A percentile compares a stretch with the other conserved stretches of the same genome.
Conservation (phyloP, 345 rosid genomes). For the Gossypium herbaceum region DNA sequence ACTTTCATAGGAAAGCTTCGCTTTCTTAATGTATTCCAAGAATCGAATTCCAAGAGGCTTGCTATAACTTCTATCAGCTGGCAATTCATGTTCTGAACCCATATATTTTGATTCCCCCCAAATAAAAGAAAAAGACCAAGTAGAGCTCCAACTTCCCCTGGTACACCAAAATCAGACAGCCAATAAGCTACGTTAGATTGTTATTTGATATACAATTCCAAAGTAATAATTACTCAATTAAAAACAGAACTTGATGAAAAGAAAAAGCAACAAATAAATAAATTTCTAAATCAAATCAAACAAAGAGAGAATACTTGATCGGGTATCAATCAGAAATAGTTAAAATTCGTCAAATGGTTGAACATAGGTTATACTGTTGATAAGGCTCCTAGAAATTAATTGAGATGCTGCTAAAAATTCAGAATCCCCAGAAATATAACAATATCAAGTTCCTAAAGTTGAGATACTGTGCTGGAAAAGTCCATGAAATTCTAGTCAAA, state of each 20-base stretch:
- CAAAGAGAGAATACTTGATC: neutral
- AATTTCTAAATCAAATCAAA: neutral
- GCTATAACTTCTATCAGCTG: constrained; percentile 15
- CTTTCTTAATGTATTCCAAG: constrained; percentile 42
- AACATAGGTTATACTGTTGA: neutral
- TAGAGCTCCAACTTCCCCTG: constrained; percentile 8
- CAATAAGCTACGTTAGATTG: neutral
- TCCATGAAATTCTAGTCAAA: neutral
- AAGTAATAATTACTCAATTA: neutral
- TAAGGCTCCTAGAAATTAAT: too few relatives aligned
- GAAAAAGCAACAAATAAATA: neutral
- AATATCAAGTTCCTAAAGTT: neutral
- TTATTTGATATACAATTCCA: neutral
- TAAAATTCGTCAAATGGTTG: neutral
- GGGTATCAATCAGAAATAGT: neutral
- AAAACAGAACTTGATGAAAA: neutral
- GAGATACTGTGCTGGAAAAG: neutral
- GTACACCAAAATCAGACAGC: constrained; percentile 8
- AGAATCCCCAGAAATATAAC: neutral
- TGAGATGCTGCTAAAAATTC: neutral
- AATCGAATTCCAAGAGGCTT: constrained; percentile 69
- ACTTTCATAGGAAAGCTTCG: constrained; percentile 54
- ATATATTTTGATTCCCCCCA: constrained; percentile 23
- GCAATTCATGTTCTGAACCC: constrained; percentile 47
- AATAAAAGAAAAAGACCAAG: neutral